Evolutionary conservation across 1,139 yeast species (phyloP).

Genomic region (Debaryomyces nepalensis): DNA sequence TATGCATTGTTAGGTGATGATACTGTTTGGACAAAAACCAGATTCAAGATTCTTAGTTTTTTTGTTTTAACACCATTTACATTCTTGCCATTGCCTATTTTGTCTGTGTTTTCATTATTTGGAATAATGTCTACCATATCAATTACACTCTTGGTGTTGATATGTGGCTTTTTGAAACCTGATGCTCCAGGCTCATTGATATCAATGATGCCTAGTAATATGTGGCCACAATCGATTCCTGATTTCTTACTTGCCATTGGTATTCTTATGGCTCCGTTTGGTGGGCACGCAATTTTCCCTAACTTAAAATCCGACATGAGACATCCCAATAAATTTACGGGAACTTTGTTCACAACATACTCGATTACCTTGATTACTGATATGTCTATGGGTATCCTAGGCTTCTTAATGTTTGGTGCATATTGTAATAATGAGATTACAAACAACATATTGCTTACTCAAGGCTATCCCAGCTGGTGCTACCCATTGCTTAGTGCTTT

Average conservation of each 20-base stretch:
- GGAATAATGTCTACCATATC: constrained; percentile 52
- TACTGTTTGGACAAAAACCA: constrained; percentile 41
- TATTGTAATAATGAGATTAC: constrained; percentile 82
- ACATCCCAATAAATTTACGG: constrained; percentile 52
- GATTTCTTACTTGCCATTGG: constrained; percentile 57
- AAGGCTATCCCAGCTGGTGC: constrained; percentile 74
- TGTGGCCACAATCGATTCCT: constrained; percentile 47
- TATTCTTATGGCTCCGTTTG: constrained; percentile 64
- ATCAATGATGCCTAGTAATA: constrained; percentile 48
- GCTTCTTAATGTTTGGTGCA: constrained; percentile 86
- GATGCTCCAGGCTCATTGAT: constrained; percentile 49
- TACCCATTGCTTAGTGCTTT: constrained; percentile 67
- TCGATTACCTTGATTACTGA: constrained; percentile 74
- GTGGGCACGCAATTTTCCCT: constrained; percentile 67
- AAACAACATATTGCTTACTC: constrained; percentile 67
- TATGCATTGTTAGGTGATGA: constrained; percentile 48
- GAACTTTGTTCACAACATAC: constrained; percentile 50
- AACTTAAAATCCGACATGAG: constrained; percentile 62
- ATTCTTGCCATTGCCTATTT: constrained; percentile 48
- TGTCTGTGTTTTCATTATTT: constrained; percentile 48
- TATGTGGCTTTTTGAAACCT: constrained; percentile 45
- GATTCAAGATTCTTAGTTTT: constrained; percentile 44
- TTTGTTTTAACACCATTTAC: constrained; percentile 52
- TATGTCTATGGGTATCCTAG: constrained; percentile 74
- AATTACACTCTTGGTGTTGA: constrained; percentile 43